Base-by-base conservation (phyloP, 495 filamentous ascomycete species). In the Cladorrhinum samala region DNA sequence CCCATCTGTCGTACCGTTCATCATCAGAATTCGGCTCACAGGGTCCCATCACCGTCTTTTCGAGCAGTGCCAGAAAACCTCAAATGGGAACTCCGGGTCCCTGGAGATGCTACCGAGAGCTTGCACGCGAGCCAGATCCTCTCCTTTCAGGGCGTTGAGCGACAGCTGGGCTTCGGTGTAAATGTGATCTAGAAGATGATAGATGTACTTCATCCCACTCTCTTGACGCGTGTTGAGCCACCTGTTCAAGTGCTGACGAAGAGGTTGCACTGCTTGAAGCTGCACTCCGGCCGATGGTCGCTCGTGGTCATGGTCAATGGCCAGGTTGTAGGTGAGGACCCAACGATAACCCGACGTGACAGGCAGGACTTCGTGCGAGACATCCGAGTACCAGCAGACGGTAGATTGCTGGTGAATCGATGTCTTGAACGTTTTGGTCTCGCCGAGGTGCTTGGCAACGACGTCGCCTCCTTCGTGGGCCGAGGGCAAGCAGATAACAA, bases 301-400 rank as follows among this genome's bases (percentile, higher is more conserved):
- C 27, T n/a, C 47, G 7, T 54, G 38, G 41, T 53, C 11, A 1
- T 62, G 51, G 8, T 61, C 44, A 7, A 61, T n/a, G 11, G 73
- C 67, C 16, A 84, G 69, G 54, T 82, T 84, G 61, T 79, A 84
- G 0, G 74, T 77, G 16, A 83, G 57, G 19, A 80, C 77, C 45
- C 74, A 67, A 6, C 78, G 75, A 53, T 73, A 71, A 3, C 80
- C 80, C 9, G 69, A 70, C 9, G 50, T 70, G 8, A 83, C 73
- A 1, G 73, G 72, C 21, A 69, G 63, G 21, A 82, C 70, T 53
- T 78, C 74, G 53, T 83, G 80, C 3, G 60, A 63, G 13, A 83
- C 77, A 57, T 83, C 77, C 1, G 77, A 69, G 62, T 77, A 79
- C 72, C 78, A 82, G 38, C 72, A 74, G 0, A 72, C 42, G 50